phyloP scores from a whole-genome alignment of 1,139 yeast genomes.

The Geotrichum reessii region DNA sequence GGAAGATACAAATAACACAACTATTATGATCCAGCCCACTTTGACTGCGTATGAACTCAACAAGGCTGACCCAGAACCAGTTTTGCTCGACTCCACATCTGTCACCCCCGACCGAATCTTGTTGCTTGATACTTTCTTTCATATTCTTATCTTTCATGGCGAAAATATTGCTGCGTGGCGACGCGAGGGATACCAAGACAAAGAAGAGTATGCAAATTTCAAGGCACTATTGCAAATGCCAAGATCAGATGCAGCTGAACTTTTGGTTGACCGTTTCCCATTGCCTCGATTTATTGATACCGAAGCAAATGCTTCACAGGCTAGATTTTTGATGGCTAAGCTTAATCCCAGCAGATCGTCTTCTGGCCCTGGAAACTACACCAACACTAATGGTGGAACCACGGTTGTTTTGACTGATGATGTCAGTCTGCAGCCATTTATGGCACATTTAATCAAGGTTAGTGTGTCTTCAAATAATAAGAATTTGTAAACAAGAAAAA shows the following conservation, averaged over 20 bases:
- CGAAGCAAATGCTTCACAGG: conserved; percentile 74
- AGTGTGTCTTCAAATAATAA: conserved; percentile 15
- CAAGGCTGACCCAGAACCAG: conserved; percentile 60
- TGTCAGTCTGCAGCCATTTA: conserved; percentile 84
- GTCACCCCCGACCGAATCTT: conserved; percentile 56
- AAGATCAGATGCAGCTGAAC: conserved; percentile 61
- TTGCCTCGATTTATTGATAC: conserved; percentile 68
- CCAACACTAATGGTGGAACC: conserved; percentile 40
- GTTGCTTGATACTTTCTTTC: conserved; percentile 69
- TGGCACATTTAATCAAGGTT: conserved; percentile 81
- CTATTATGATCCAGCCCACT: conserved; percentile 74
- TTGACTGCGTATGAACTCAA: conserved; percentile 57
- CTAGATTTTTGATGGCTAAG: conserved; percentile 68
- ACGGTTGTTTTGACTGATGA: conserved; percentile 94
- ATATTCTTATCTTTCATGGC: conserved; percentile 65
- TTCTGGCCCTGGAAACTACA: conserved; percentile 39
- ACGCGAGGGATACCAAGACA: conserved; percentile 59
- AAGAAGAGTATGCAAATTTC: conserved; percentile 58
- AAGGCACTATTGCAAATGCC: conserved; percentile 58
- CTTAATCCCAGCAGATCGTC: conserved; percentile 56
- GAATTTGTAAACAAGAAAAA: background rate
- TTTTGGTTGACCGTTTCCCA: conserved; percentile 67
- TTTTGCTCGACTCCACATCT: conserved; percentile 62
- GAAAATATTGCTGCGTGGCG: conserved; percentile 66
- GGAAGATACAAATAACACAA: conserved; percentile 60